These are phyloP conservation scores for Penicillium sp. DNA, from an alignment of 2,329 filamentous ascomycete genomes.

Conservation along the genomic window DNA sequence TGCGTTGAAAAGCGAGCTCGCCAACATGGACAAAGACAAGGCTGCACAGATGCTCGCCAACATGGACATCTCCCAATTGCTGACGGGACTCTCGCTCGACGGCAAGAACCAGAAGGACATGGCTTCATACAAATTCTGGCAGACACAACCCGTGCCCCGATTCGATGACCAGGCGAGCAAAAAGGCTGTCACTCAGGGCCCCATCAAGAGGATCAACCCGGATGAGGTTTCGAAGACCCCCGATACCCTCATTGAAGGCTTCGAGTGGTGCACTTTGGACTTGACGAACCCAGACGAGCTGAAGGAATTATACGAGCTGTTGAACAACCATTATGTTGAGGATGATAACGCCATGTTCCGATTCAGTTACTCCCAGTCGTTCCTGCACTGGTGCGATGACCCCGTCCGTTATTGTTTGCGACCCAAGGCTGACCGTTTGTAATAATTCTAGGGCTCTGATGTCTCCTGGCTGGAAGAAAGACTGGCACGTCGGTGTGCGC, in stretches of 20 bases:
- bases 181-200: slow-evolving; percentile 68
- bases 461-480: slow-evolving; percentile 87
- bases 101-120: slow-evolving; percentile 95
- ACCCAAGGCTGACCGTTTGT: background rate
- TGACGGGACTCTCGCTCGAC: slow-evolving; percentile 62
- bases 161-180: slow-evolving; percentile 61
- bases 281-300: slow-evolving; percentile 74
- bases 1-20: slow-evolving; percentile 71
- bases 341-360: slow-evolving; percentile 96
- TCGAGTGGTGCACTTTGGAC: slow-evolving; percentile 93
- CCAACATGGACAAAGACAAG: slow-evolving; percentile 66
- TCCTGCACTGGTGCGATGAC: slow-evolving; percentile 73
- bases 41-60: slow-evolving; percentile 52
- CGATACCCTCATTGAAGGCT: slow-evolving; percentile 72
- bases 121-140: slow-evolving; percentile 98
- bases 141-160: slow-evolving; percentile 89
- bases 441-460: slow-evolving; percentile 72
- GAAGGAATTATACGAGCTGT: slow-evolving; percentile 85
- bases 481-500: slow-evolving; percentile 94
- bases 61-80: slow-evolving; percentile 48
- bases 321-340: slow-evolving; percentile 95
- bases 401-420: background rate
- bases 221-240: slow-evolving; percentile 79
- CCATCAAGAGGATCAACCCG: slow-evolving; percentile 75
- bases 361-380: slow-evolving; percentile 89